phyloP scores from a whole-genome alignment of 768 basidiomycete species.

The Boletus reticuloceps region DNA sequence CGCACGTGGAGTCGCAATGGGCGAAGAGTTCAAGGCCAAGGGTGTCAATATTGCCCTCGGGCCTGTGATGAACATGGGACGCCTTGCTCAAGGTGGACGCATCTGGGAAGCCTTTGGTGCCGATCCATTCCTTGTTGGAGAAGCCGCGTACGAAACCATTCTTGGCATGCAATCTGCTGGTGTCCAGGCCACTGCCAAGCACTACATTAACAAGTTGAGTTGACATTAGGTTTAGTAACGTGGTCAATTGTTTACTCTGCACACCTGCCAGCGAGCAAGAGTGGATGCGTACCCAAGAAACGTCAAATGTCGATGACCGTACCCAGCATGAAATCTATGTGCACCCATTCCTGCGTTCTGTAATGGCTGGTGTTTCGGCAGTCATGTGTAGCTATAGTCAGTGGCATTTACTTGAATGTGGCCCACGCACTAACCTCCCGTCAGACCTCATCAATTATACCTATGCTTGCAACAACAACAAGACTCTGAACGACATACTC shows the following conservation, averaged over 20 bases:
- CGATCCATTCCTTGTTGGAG: constrained; percentile 85
- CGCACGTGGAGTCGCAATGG: constrained; percentile 73
- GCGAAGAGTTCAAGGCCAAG: constrained; percentile 77
- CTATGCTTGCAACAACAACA: constrained; percentile 63
- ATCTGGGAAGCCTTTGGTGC: constrained; percentile 97
- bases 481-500: constrained; percentile 55
- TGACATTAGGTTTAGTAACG: not conserved
- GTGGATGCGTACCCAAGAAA: constrained; percentile 29
- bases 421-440: not conserved
- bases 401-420: not conserved
- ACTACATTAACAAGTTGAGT: constrained; percentile 69
- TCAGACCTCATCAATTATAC: constrained; percentile 55
- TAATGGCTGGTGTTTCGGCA: constrained; percentile 62
- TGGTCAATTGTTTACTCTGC: not conserved
- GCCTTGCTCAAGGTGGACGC: constrained; percentile 73
- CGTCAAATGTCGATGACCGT: constrained; percentile 40
- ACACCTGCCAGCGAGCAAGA: constrained; percentile 34
- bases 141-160: constrained; percentile 73
- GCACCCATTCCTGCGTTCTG: constrained; percentile 55
- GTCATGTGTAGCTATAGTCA: constrained; percentile 65
- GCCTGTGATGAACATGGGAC: constrained; percentile 87
- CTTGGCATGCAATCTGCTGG: constrained; percentile 79
- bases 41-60: constrained; percentile 80
- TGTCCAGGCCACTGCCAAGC: constrained; percentile 84
- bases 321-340: constrained; percentile 57